phyloP scores from a whole-genome alignment of 2,329 filamentous ascomycete species.

The Fusarium sp. region DNA sequence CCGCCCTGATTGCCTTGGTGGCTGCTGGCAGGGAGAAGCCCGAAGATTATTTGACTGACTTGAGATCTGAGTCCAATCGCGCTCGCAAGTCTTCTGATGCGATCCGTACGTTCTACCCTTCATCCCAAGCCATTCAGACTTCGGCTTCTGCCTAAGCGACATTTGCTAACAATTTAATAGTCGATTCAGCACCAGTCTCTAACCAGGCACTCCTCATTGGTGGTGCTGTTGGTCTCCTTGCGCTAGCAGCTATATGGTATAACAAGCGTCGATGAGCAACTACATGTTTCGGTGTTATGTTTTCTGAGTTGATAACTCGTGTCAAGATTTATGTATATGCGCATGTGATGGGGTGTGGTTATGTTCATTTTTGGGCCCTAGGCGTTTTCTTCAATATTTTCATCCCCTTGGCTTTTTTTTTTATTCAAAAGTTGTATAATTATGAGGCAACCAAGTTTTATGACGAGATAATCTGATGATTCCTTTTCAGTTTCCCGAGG shows the following conservation, averaged over 20 bases:
- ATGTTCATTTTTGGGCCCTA: constrained; percentile 15
- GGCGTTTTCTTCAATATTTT: constrained; percentile 22
- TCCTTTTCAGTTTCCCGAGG: background rate
- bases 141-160: background rate
- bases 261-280: constrained; percentile 42
- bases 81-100: constrained; percentile 45
- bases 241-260: constrained; percentile 52
- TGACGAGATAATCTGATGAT: constrained; percentile 12
- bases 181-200: constrained; percentile 45
- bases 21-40: constrained; percentile 74
- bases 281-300: background rate
- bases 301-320: constrained; percentile 10
- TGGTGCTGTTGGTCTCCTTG: constrained; percentile 49
- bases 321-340: constrained; percentile 23
- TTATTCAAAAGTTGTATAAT: constrained; percentile 26
- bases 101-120: constrained; percentile 42
- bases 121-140: constrained; percentile 1
- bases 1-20: constrained; percentile 91
- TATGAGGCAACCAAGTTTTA: constrained; percentile 13
- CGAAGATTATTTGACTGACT: constrained; percentile 53
- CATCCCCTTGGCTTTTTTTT: background rate
- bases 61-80: constrained; percentile 52
- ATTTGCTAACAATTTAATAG: constrained; percentile 40
- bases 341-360: constrained; percentile 22
- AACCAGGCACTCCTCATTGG: constrained; percentile 47